Percentiles rank a stretch among this genome's conserved stretches.
Evolutionary conservation across 2,329 filamentous ascomycete species (phyloP).

Genomic region (Cercospora beticola): DNA sequence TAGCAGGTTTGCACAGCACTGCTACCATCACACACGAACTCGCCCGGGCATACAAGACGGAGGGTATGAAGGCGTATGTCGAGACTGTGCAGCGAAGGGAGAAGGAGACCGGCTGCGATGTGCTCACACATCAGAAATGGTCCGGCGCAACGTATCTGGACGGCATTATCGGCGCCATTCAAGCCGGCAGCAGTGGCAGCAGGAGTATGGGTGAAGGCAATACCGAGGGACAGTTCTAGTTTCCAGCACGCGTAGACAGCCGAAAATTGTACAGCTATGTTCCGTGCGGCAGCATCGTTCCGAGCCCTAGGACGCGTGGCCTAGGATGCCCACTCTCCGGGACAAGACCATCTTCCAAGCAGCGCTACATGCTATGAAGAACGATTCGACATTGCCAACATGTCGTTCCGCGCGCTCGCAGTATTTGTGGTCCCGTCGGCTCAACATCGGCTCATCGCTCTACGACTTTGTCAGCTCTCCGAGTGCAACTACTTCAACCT

Average conservation of each 20-base stretch:
- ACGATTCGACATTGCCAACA: not conserved
- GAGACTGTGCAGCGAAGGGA: slow-evolving; percentile 84
- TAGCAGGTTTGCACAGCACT: slow-evolving; percentile 63
- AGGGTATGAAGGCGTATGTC: slow-evolving; percentile 98
- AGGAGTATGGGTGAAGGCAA: slow-evolving; percentile 95
- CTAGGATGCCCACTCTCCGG: not conserved
- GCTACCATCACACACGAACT: slow-evolving; percentile 71
- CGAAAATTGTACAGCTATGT: not conserved
- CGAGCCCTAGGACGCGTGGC: not conserved
- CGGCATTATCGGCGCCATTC: slow-evolving; percentile 83
- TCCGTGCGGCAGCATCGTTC: not conserved
- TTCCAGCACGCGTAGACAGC: not conserved
- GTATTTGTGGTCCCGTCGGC: not conserved
- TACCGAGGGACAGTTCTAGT: slow-evolving; percentile 63
- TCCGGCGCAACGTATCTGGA: slow-evolving; percentile 75
- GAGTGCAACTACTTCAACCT: not conserved
- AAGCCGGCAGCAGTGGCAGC: slow-evolving; percentile 84
- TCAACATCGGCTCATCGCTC: not conserved
- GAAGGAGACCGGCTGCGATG: slow-evolving; percentile 86
- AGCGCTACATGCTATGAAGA: not conserved
- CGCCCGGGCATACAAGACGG: slow-evolving; percentile 75
- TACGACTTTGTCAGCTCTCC: not conserved
- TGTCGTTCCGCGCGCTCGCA: not conserved
- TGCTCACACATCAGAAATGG: slow-evolving; percentile 94
- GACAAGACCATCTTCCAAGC: not conserved